Conservation (phyloP, 2,329 filamentous ascomycete genomes). For the Epichloe glyceriae region DNA sequence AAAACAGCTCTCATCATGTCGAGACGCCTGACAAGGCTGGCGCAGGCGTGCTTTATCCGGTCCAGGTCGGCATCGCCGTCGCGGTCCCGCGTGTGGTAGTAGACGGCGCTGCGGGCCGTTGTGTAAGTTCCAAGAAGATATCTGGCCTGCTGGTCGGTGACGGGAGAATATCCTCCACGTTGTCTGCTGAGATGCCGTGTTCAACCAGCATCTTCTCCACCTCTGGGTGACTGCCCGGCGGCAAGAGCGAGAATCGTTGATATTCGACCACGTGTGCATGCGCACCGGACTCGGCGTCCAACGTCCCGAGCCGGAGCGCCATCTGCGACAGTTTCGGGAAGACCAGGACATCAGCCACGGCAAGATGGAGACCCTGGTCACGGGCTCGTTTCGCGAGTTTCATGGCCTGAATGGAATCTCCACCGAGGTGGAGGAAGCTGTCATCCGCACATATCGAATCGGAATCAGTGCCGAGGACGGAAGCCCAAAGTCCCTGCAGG, state of each 20-base stretch:
- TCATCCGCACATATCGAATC: constrained; percentile 3
- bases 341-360: constrained; percentile 1
- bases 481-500: constrained; percentile 8
- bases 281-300: background rate
- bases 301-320: background rate
- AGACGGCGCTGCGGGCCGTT: constrained; percentile 1
- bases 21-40: background rate
- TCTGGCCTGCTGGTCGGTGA: constrained; percentile 2
- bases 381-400: background rate
- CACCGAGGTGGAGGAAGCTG: constrained; percentile 7
- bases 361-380: background rate
- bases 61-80: background rate
- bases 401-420: constrained; percentile 8
- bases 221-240: background rate
- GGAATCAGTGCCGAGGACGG: background rate
- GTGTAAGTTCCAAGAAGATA: constrained; percentile 3
- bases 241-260: constrained; percentile 1
- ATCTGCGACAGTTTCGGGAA: background rate
- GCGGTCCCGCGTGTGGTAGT: constrained; percentile 2
- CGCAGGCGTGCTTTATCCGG: background rate
- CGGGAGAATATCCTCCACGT: background rate
- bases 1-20: constrained; percentile 3
- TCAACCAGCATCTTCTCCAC: background rate
- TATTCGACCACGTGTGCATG: background rate
- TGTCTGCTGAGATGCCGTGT: background rate